Percentiles rank a stretch among this genome's conserved stretches.
These are phyloP conservation scores for Saposhnikovia divaricata DNA, from an alignment of 129 eudicot species.

Conservation along the genomic window DNA sequence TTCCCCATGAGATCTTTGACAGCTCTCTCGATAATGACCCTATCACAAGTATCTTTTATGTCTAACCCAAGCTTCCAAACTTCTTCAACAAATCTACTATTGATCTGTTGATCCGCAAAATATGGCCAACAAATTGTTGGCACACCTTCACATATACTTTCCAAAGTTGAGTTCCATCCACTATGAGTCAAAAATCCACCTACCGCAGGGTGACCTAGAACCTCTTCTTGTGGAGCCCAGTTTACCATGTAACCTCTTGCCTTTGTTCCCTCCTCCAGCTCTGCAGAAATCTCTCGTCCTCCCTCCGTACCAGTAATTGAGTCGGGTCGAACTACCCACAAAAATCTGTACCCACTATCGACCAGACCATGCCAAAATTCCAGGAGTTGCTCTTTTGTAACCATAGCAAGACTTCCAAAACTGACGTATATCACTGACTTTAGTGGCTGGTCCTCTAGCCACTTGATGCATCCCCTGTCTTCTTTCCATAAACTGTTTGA, in stretches of 20 bases:
- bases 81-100: conserved; percentile 34
- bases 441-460: neutral
- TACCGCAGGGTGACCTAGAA: conserved; percentile 37
- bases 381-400: conserved; percentile 39
- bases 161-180: conserved; percentile 61
- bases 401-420: neutral
- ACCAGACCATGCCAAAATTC: conserved; percentile 50
- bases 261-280: conserved; percentile 40
- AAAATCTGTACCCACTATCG: conserved; percentile 30
- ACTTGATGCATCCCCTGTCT: neutral
- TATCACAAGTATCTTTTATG: conserved; percentile 19
- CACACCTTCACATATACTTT: conserved; percentile 46
- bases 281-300: conserved; percentile 32
- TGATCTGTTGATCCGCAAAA: conserved; percentile 41
- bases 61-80: conserved; percentile 41
- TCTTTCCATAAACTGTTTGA: conserved; percentile 10
- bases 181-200: conserved; percentile 56
- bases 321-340: conserved; percentile 46
- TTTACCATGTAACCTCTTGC: conserved; percentile 42
- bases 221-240: conserved; percentile 55
- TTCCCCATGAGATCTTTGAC: conserved; percentile 23
- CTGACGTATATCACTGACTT: conserved; percentile 4
- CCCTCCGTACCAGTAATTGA: conserved; percentile 9
- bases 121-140: conserved; percentile 38
- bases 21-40: conserved; percentile 21